Percentiles rank a stretch among this genome's conserved stretches.
Conservation (phyloP, 805 yeast genomes). For the Danielia oregonensis region DNA sequence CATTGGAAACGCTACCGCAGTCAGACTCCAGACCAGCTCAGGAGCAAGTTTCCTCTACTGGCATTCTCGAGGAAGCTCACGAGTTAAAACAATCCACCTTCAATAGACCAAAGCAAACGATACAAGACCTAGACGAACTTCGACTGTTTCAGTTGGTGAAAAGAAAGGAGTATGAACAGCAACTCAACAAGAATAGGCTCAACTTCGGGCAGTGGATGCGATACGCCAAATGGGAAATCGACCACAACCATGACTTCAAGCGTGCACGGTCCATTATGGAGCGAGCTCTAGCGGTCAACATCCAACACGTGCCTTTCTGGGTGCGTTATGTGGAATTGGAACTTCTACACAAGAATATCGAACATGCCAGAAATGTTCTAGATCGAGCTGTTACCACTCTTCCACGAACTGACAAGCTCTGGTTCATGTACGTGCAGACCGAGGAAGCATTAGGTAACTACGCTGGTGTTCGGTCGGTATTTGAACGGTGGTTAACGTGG, state of each 20-base stretch:
- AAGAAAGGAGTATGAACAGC: slow-evolving; percentile 80
- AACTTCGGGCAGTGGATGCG: slow-evolving; percentile 88
- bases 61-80: slow-evolving; percentile 59
- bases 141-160: slow-evolving; percentile 71
- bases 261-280: slow-evolving; percentile 88
- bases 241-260: slow-evolving; percentile 65
- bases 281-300: slow-evolving; percentile 75
- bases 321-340: slow-evolving; percentile 77
- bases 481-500: slow-evolving; percentile 79
- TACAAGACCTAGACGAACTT: slow-evolving; percentile 76
- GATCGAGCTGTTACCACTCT: slow-evolving; percentile 71
- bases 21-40: slow-evolving; percentile 28
- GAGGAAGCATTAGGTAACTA: slow-evolving; percentile 75
- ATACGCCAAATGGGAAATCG: slow-evolving; percentile 84
- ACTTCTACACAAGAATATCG: slow-evolving; percentile 63
- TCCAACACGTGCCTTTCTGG: slow-evolving; percentile 81
- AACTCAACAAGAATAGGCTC: slow-evolving; percentile 77
- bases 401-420: slow-evolving; percentile 79
- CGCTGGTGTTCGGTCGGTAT: slow-evolving; percentile 58
- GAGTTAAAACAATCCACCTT: slow-evolving; percentile 40
- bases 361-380: slow-evolving; percentile 83
- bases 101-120: slow-evolving; percentile 43
- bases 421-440: slow-evolving; percentile 79
- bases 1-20: slow-evolving; percentile 2
- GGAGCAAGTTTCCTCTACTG: slow-evolving; percentile 61